These are phyloP conservation scores for Bondarzewia mesenterica DNA, from an alignment of 1,284 basidiomycete species.

Conservation along the genomic window DNA sequence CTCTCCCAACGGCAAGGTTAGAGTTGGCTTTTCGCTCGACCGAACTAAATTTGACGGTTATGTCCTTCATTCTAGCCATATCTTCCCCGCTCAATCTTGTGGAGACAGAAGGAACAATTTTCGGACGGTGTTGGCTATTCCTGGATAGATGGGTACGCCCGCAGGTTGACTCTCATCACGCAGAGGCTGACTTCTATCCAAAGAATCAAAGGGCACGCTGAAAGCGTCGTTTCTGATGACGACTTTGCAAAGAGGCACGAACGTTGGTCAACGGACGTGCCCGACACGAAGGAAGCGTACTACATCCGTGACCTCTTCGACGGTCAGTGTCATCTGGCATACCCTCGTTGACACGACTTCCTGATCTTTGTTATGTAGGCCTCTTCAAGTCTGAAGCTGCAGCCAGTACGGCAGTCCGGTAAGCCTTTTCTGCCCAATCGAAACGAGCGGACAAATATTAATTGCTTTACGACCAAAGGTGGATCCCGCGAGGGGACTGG, in stretches of 20 bases:
- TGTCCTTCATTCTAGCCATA: conserved; percentile 71
- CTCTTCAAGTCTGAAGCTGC: conserved; percentile 84
- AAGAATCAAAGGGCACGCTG: conserved; percentile 90
- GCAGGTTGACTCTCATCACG: not conserved
- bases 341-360: conserved; percentile 2
- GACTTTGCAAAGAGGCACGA: conserved; percentile 68
- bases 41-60: conserved; percentile 3
- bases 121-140: conserved; percentile 99
- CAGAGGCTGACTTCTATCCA: not conserved
- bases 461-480: conserved; percentile 36
- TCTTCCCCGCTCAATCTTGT: conserved; percentile 90
- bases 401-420: conserved; percentile 88
- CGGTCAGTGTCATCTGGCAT: conserved; percentile 30
- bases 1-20: conserved; percentile 74
- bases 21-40: not conserved
- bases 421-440: conserved; percentile 16
- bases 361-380: conserved; percentile 27
- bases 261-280: conserved; percentile 78
- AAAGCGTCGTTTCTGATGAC: conserved; percentile 71
- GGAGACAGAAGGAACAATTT: conserved; percentile 99
- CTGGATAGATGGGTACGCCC: conserved; percentile 90
- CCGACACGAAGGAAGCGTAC: conserved; percentile 98
- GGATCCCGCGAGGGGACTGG: conserved; percentile 95
- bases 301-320: conserved; percentile 94
- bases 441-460: not conserved